A percentile compares a stretch with the other conserved stretches of the same genome.
Conservation (phyloP, 768 basidiomycete genomes). For the Pisolithus orientalis region DNA sequence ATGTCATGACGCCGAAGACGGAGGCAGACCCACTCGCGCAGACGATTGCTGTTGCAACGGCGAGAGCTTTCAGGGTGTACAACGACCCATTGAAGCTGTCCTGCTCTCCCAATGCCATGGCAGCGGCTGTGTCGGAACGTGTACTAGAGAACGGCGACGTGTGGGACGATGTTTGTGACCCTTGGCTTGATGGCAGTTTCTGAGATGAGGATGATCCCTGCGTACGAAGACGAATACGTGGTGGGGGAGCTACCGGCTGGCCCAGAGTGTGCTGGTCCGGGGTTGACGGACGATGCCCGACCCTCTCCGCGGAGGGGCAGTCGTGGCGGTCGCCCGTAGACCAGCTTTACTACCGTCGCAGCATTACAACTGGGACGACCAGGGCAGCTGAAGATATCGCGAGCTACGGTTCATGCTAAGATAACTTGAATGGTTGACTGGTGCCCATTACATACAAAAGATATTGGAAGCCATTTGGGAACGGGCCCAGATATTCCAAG, state of each 20-base stretch:
- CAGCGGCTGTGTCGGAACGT: too few relatives aligned
- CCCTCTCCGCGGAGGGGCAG: slow-evolving; percentile 7
- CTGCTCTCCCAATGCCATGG: not conserved
- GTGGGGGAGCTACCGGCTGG: not conserved
- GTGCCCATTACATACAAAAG: slow-evolving; percentile 16
- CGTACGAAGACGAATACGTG: not conserved
- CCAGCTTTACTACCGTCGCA: slow-evolving; percentile 6
- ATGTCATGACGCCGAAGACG: slow-evolving; percentile 43
- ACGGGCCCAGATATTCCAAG: slow-evolving; percentile 6
- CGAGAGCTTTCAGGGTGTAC: slow-evolving; percentile 57
- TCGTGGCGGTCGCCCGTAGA: not conserved
- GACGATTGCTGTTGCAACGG: slow-evolving; percentile 59
- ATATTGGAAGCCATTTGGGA: slow-evolving; percentile 26
- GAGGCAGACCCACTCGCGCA: slow-evolving; percentile 38
- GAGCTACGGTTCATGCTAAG: slow-evolving; percentile 2
- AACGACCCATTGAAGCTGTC: slow-evolving; percentile 45
- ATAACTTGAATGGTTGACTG: not conserved
- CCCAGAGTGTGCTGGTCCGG: not conserved
- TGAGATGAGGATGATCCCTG: not conserved
- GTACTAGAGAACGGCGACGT: not conserved
- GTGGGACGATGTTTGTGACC: not conserved
- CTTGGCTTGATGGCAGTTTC: not conserved
- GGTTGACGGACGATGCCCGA: not conserved
- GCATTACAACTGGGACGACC: slow-evolving; percentile 8
- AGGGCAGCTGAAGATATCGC: slow-evolving; percentile 9